Percentiles rank a stretch among this genome's conserved stretches.
Conservation (phyloP, 805 yeast species). For the Starmerella davenportii region DNA sequence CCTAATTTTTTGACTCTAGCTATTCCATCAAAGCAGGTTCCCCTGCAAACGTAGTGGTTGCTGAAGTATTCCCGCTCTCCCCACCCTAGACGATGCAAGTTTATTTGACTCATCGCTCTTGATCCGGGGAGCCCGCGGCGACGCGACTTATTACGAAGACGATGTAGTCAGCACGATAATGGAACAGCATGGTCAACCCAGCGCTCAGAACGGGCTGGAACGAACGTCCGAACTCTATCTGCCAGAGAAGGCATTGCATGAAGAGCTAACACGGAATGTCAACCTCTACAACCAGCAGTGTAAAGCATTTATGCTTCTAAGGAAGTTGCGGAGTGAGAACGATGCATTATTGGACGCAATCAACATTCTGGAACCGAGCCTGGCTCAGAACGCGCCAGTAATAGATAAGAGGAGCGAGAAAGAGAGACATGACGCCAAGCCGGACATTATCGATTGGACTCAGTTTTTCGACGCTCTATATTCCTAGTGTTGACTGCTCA, state of each 20-base stretch:
- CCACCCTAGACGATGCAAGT: too few relatives aligned
- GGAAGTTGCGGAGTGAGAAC: constrained; percentile 5
- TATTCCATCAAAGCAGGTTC: too few relatives aligned
- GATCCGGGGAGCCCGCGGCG: too few relatives aligned
- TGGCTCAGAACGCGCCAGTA: neutral
- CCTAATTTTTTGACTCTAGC: too few relatives aligned
- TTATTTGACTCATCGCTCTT: too few relatives aligned
- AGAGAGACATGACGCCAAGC: neutral
- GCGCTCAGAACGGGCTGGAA: too few relatives aligned
- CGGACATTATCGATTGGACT: neutral
- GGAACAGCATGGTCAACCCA: too few relatives aligned
- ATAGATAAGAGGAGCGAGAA: neutral
- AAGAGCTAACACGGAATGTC: constrained; percentile 6
- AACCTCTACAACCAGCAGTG: constrained; percentile 8
- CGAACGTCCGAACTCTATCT: constrained; percentile 1
- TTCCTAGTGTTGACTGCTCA: neutral
- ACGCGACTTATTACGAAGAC: too few relatives aligned
- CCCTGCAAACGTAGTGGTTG: too few relatives aligned
- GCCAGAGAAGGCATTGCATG: constrained; percentile 7
- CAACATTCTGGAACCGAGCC: neutral
- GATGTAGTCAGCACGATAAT: too few relatives aligned
- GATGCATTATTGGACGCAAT: constrained; percentile 8
- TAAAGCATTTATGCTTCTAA: constrained; percentile 4
- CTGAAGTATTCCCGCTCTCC: too few relatives aligned
- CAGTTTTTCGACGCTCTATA: neutral